Percentiles rank a stretch among this genome's conserved stretches.
Evolutionary conservation across 1,284 basidiomycete species (phyloP).

Genomic region (Puccinia triticina): DNA sequence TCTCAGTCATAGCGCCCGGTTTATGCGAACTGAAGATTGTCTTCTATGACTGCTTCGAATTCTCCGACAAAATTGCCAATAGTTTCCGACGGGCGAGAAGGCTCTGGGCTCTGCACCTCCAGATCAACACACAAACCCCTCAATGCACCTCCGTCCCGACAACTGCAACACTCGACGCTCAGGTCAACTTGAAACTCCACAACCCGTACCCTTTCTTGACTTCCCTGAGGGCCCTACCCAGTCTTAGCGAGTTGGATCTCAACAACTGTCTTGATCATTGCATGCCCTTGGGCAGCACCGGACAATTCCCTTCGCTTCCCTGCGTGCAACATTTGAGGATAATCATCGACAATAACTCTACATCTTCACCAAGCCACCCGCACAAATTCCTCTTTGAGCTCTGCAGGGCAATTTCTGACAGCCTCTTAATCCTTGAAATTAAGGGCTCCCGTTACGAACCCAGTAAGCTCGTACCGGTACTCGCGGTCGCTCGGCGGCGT

Average conservation of each 20-base stretch:
- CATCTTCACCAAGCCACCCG: constrained; percentile 1
- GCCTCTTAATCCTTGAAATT: constrained; percentile 34
- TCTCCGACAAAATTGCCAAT: constrained; percentile 5
- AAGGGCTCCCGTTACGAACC: constrained; percentile 31
- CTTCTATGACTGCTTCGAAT: constrained; percentile 32
- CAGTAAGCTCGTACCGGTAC: constrained; percentile 17
- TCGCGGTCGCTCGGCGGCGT: background rate
- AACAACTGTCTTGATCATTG: constrained; percentile 42
- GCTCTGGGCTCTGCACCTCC: constrained; percentile 28
- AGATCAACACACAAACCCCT: background rate
- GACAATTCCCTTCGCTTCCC: background rate
- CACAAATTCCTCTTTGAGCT: constrained; percentile 24
- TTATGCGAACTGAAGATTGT: constrained; percentile 33
- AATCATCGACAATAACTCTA: constrained; percentile 16
- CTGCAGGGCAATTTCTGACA: background rate
- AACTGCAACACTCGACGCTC: background rate
- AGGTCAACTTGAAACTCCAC: constrained; percentile 3
- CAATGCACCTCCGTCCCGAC: background rate
- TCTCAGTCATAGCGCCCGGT: background rate
- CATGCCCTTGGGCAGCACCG: background rate
- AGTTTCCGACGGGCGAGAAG: background rate
- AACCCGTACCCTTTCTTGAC: background rate
- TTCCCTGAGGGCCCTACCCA: constrained; percentile 24
- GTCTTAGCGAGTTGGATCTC: constrained; percentile 16
- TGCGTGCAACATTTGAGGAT: constrained; percentile 16